Conservation (phyloP, 2,329 filamentous ascomycete genomes). For the Microcyclospora tardicrescens region DNA sequence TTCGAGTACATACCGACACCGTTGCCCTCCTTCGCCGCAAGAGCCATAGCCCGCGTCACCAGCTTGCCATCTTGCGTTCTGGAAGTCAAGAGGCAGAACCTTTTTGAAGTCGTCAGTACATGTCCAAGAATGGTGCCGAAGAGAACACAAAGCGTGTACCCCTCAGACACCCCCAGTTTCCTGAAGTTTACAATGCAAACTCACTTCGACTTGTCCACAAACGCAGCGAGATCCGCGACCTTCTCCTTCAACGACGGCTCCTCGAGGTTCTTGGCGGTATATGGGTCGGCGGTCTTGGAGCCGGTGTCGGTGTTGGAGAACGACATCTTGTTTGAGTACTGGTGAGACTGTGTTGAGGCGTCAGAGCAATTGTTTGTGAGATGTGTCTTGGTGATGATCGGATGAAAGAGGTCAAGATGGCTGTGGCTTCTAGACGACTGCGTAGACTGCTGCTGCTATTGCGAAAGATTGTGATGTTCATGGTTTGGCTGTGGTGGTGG, state of each 20-base stretch:
- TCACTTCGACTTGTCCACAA: constrained; percentile 43
- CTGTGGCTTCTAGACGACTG: no score
- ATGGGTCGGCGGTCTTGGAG: constrained; percentile 58
- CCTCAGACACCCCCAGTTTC: no score
- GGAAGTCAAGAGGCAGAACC: constrained; percentile 86
- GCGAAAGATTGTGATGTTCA: no score
- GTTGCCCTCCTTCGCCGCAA: constrained; percentile 55
- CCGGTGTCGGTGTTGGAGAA: constrained; percentile 50
- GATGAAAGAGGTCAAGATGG: no score
- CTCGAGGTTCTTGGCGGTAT: constrained; percentile 63
- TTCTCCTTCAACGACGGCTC: constrained; percentile 62
- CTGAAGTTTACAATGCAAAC: no score
- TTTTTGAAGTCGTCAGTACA: constrained; percentile 28
- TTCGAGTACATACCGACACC: constrained; percentile 6
- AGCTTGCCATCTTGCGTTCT: constrained; percentile 53
- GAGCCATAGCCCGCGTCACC: constrained; percentile 73
- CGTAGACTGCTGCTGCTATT: no score
- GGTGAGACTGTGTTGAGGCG: no score
- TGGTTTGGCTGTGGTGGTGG: no score
- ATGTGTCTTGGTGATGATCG: no score
- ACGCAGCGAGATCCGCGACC: constrained; percentile 57
- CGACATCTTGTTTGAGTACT: constrained; percentile 19
- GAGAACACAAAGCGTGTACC: no score
- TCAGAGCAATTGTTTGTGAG: no score
- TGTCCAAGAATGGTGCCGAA: no score